These are phyloP conservation scores for Paraglomus brasilianum DNA, from an alignment of 192 early-diverging fungal genomes.

Conservation along the genomic window DNA sequence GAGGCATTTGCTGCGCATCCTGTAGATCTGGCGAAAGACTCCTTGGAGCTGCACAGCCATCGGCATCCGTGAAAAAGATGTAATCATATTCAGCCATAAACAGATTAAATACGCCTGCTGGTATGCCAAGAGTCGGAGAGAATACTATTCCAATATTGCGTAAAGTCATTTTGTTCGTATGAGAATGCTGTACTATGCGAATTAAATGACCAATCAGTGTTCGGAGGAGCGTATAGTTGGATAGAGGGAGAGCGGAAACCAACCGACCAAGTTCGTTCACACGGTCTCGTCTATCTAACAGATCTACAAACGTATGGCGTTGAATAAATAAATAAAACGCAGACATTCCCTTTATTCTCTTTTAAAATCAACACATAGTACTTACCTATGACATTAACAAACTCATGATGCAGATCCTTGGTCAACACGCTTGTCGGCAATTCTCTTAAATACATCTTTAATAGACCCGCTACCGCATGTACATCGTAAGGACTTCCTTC, in stretches of 20 bases:
- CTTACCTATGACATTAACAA: slow-evolving; percentile 76
- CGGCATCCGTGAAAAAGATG: slow-evolving; percentile 75
- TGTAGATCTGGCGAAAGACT: background rate
- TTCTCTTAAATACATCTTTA: slow-evolving; percentile 92
- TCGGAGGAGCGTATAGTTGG: slow-evolving; percentile 89
- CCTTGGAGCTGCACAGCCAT: slow-evolving; percentile 43
- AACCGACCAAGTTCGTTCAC: slow-evolving; percentile 80
- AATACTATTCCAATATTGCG: slow-evolving; percentile 97
- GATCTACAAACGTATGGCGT: too few relatives aligned
- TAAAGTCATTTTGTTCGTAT: slow-evolving; percentile 92
- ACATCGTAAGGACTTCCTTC: slow-evolving; percentile 75
- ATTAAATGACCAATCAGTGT: slow-evolving; percentile 88
- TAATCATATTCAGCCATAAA: slow-evolving; percentile 89
- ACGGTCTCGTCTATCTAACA: slow-evolving; percentile 76
- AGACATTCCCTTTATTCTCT: too few relatives aligned
- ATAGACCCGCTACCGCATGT: slow-evolving; percentile 87
- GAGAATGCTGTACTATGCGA: slow-evolving; percentile 79
- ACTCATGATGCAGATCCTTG: slow-evolving; percentile 73
- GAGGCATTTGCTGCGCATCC: background rate
- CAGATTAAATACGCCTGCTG: slow-evolving; percentile 89
- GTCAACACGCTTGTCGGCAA: slow-evolving; percentile 87
- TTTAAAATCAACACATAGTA: too few relatives aligned
- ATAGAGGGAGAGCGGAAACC: slow-evolving; percentile 72
- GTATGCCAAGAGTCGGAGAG: slow-evolving; percentile 90
- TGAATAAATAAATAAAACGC: too few relatives aligned